Evolutionary conservation across 2,329 filamentous ascomycete species (phyloP).

Genomic region (Fusarium anthophilum): DNA sequence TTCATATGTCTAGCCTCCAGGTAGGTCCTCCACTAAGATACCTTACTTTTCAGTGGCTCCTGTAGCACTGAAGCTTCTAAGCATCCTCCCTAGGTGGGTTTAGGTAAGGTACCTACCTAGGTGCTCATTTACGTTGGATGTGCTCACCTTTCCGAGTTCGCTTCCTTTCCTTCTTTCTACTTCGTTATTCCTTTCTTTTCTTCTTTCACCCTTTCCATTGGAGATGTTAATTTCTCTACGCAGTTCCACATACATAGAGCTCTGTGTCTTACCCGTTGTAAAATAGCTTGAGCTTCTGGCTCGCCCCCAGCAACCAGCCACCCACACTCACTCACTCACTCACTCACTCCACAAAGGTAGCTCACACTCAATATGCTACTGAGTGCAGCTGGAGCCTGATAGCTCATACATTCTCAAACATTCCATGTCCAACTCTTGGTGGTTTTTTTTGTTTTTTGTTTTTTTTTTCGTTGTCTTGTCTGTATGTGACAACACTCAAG

Average conservation of each 20-base stretch:
- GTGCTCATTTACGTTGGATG: conserved; percentile 1
- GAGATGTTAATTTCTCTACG: neutral
- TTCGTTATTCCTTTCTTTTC: neutral
- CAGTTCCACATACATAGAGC: neutral
- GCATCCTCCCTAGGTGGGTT: neutral
- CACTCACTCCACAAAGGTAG: conserved; percentile 4
- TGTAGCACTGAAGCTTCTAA: conserved; percentile 8
- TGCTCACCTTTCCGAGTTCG: neutral
- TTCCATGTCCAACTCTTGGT: neutral
- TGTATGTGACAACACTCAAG: neutral
- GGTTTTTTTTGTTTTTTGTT: neutral
- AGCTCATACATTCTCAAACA: neutral
- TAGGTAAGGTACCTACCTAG: neutral
- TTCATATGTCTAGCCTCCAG: neutral
- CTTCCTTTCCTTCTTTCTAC: conserved; percentile 5
- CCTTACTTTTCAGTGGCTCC: conserved; percentile 2
- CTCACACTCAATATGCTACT: conserved; percentile 1
- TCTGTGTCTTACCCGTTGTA: neutral
- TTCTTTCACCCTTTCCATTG: neutral
- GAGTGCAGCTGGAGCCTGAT: neutral
- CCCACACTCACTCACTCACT: neutral
- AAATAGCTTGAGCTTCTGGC: neutral
- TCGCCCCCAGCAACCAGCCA: conserved; percentile 15
- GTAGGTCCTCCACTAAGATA: neutral
- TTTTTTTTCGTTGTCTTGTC: neutral